Percentiles rank a stretch among this genome's conserved stretches.
These are phyloP conservation scores for Thalassiosira exigua DNA, from an alignment of 352 stramenopile genomes.

Conservation along the genomic window DNA sequence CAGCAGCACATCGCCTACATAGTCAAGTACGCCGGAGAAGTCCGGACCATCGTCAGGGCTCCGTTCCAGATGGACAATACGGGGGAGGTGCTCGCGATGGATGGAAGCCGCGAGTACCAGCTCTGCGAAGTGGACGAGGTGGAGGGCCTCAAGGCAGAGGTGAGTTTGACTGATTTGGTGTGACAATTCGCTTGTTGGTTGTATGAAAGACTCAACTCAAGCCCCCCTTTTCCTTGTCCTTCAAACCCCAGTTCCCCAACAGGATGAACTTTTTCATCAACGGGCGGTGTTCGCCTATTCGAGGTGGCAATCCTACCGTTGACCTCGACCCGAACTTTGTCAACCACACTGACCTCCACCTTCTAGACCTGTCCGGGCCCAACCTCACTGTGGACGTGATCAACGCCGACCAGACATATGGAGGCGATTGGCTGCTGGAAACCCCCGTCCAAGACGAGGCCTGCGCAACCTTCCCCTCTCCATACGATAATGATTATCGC, in stretches of 20 bases:
- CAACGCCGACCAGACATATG: constrained; percentile 58
- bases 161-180: too few relatives aligned
- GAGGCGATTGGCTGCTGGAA: constrained; percentile 55
- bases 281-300: constrained; percentile 22
- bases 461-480: constrained; percentile 53
- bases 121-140: constrained; percentile 57
- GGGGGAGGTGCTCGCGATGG: constrained; percentile 52
- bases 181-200: too few relatives aligned
- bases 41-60: constrained; percentile 46
- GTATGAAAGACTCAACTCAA: background rate
- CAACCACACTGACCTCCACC: constrained; percentile 39
- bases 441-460: constrained; percentile 46
- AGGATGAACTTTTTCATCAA: constrained; percentile 46
- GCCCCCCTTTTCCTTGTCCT: constrained; percentile 2
- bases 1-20: constrained; percentile 43
- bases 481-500: constrained; percentile 67
- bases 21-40: constrained; percentile 47
- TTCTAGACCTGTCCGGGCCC: constrained; percentile 49
- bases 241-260: constrained; percentile 35
- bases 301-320: constrained; percentile 35
- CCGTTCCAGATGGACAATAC: constrained; percentile 56
- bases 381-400: constrained; percentile 42
- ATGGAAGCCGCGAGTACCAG: constrained; percentile 34
- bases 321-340: constrained; percentile 50
- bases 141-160: constrained; percentile 26